Evolutionary conservation across 2,329 filamentous ascomycete genomes (phyloP).

Genomic region (Sporothrix mexicana): DNA sequence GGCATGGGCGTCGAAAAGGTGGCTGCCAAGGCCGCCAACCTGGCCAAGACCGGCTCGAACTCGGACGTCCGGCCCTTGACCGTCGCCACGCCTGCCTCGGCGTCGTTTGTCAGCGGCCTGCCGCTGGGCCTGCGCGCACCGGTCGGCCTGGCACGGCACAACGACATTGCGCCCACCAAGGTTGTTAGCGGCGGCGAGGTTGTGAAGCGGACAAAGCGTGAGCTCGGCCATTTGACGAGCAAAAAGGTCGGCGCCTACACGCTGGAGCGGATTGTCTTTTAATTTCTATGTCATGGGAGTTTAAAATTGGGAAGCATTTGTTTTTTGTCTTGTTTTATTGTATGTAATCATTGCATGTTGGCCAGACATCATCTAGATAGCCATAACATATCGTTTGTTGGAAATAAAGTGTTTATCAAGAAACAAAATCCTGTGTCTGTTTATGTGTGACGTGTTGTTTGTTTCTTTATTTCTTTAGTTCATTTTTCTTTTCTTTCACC

Average conservation of each 20-base stretch:
- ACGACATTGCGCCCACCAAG: constrained; percentile 55
- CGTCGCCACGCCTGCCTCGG: constrained; percentile 49
- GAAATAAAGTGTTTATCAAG: too few relatives aligned
- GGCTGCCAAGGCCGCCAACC: constrained; percentile 72
- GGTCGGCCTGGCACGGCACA: constrained; percentile 16
- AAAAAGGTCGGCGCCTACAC: constrained; percentile 83
- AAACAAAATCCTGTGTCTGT: too few relatives aligned
- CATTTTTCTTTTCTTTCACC: neutral
- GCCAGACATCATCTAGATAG: too few relatives aligned
- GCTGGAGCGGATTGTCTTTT: constrained; percentile 76
- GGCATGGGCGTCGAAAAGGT: constrained; percentile 43
- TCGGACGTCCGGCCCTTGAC: constrained; percentile 46
- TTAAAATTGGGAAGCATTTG: too few relatives aligned
- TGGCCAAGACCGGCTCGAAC: neutral
- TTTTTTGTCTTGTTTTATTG: too few relatives aligned
- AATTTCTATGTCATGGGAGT: neutral
- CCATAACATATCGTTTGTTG: too few relatives aligned
- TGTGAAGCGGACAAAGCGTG: constrained; percentile 69
- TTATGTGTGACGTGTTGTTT: too few relatives aligned
- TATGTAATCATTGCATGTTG: too few relatives aligned
- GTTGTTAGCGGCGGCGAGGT: constrained; percentile 73
- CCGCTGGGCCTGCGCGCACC: constrained; percentile 73
- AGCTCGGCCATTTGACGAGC: constrained; percentile 78
- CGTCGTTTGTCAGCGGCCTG: constrained; percentile 52
- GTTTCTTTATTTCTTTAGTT: too few relatives aligned